phyloP scores from a whole-genome alignment of 768 basidiomycete genomes.

The Tylopilus intermedius region DNA sequence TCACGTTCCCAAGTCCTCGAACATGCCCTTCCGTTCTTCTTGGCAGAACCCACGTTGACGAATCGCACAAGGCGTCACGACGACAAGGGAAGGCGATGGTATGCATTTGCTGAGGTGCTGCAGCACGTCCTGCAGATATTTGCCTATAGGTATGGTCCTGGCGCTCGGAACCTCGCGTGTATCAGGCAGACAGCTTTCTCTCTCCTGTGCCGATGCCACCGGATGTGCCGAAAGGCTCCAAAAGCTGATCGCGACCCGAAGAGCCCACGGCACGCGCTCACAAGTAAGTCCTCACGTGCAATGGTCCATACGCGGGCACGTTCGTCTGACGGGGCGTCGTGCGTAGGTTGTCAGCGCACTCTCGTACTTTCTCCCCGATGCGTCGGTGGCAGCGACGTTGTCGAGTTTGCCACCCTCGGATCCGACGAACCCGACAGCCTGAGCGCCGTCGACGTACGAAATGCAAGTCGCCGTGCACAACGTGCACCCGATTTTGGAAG shows the following conservation, averaged over 20 bases:
- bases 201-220: conserved; percentile 58
- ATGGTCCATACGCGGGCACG: background rate
- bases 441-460: conserved; percentile 44
- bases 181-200: background rate
- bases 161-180: background rate
- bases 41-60: conserved; percentile 1
- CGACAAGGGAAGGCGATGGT: conserved; percentile 59
- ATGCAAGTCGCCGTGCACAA: conserved; percentile 64
- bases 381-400: conserved; percentile 57
- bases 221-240: conserved; percentile 71
- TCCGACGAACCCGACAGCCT: conserved; percentile 60
- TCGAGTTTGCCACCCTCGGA: conserved; percentile 69
- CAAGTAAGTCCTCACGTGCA: conserved; percentile 41
- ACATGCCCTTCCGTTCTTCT: conserved; percentile 45
- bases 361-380: conserved; percentile 68
- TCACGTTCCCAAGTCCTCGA: conserved; percentile 54
- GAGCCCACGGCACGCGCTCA: conserved; percentile 52
- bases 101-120: conserved; percentile 49
- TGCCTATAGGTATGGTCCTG: conserved; percentile 46
- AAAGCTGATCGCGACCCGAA: conserved; percentile 61
- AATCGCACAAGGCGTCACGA: conserved; percentile 58
- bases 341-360: conserved; percentile 63
- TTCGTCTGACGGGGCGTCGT: background rate
- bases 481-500: conserved; percentile 65
- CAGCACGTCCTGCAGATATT: conserved; percentile 55